Percentiles rank a stretch among this genome's conserved stretches.
Evolutionary conservation across 352 stramenopile species (phyloP).

Genomic region (Globisporangium mamillatum): DNA sequence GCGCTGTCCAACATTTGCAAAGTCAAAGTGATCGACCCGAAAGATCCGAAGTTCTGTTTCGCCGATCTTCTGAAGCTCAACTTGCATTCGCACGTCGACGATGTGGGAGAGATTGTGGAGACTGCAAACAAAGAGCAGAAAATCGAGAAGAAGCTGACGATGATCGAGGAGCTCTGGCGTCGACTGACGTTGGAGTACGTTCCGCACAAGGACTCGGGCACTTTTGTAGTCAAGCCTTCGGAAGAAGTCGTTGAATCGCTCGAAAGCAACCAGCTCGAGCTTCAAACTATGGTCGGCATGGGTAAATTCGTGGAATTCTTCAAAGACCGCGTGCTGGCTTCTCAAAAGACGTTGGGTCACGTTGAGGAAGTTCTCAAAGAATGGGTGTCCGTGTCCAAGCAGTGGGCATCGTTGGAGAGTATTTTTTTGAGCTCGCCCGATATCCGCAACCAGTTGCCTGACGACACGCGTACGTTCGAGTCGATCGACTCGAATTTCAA

Average conservation of each 20-base stretch:
- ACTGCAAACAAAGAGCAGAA: conserved; percentile 89
- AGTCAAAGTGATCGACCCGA: conserved; percentile 85
- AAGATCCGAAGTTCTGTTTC: conserved; percentile 81
- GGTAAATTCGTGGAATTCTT: conserved; percentile 92
- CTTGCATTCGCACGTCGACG: conserved; percentile 79
- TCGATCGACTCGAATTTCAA: conserved; percentile 90
- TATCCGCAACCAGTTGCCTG: conserved; percentile 85
- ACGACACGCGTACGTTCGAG: conserved; percentile 86
- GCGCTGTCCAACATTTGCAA: conserved; percentile 81
- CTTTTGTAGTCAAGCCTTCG: conserved; percentile 81
- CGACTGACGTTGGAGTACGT: conserved; percentile 84
- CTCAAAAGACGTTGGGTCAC: conserved; percentile 78
- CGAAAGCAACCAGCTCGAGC: conserved; percentile 83
- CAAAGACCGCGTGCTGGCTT: conserved; percentile 77
- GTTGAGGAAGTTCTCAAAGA: conserved; percentile 87
- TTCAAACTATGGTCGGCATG: conserved; percentile 90
- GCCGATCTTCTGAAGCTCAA: conserved; percentile 83
- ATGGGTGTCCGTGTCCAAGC: conserved; percentile 85
- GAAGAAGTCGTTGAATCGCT: conserved; percentile 86
- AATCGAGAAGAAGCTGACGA: conserved; percentile 88
- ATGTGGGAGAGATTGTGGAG: conserved; percentile 86
- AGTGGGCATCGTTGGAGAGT: conserved; percentile 86
- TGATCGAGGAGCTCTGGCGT: conserved; percentile 87
- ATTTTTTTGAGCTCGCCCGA: conserved; percentile 88
- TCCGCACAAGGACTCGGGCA: conserved; percentile 84